Conservation (phyloP, 2,329 filamentous ascomycete genomes). For the Aureobasidium sp. region DNA sequence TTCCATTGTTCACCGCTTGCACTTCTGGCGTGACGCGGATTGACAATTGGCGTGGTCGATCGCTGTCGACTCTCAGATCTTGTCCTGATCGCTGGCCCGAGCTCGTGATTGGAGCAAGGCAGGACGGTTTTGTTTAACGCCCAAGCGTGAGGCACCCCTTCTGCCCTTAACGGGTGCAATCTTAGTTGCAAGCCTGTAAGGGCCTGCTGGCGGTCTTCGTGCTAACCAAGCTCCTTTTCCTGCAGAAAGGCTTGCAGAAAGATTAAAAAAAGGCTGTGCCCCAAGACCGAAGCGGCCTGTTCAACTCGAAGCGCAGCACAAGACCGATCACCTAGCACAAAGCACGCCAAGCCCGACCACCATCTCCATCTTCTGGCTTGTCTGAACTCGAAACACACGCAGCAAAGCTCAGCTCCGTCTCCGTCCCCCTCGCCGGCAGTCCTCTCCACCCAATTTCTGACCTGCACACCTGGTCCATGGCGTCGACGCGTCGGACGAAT, state of each 20-base stretch:
- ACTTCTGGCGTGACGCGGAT: constrained; percentile 11
- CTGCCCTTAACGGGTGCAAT: constrained; percentile 12
- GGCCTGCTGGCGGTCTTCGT: constrained; percentile 7
- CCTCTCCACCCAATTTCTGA: background rate
- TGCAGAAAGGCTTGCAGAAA: constrained; percentile 10
- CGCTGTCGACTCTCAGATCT: constrained; percentile 8
- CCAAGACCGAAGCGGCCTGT: background rate
- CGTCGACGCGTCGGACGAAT: constrained; percentile 47
- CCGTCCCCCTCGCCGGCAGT: background rate
- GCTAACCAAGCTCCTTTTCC: constrained; percentile 10
- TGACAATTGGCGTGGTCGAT: constrained; percentile 9
- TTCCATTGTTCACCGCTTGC: constrained; percentile 11
- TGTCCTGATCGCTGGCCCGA: constrained; percentile 3
- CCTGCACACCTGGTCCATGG: constrained; percentile 28
- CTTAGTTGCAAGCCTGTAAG: constrained; percentile 10
- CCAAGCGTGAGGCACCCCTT: constrained; percentile 11
- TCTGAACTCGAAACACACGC: constrained; percentile 1
- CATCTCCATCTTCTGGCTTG: constrained; percentile 3
- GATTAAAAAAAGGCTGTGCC: constrained; percentile 10
- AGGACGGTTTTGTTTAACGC: constrained; percentile 9
- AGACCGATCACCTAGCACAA: background rate
- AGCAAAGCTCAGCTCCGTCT: constrained; percentile 5
- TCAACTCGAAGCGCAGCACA: constrained; percentile 2
- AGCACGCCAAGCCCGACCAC: constrained; percentile 4
- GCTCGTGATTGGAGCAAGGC: constrained; percentile 9